Base-by-base conservation (phyloP, 768 basidiomycete species). In the Austroboletus festivus region DNA sequence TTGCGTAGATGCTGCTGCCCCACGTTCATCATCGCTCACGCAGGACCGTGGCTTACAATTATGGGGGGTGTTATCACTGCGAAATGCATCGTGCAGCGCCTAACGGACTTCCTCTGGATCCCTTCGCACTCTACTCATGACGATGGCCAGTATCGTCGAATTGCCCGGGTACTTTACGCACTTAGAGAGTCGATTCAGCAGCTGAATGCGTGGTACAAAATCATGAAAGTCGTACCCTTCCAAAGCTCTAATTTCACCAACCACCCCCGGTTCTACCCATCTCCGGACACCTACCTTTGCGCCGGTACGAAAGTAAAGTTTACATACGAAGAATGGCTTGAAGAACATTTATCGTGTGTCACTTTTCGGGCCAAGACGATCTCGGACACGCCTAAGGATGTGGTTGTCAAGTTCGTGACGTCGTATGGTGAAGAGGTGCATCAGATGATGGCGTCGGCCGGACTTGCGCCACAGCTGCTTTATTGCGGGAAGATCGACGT, bases 351-450 rank as follows among this genome's bases (percentile, higher is more conserved):
- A 1, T 44, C 48, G 3, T 69, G 64, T 28, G 53, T 62, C 5
- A 62, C 58, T 1, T 68, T 59, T 52, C 56, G 42, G 2, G 64
- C 62, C 11, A 44, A 46, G 46, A 60, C 48, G 13, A 1, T 40
- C 2, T 43, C 38, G 39, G 26, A 38, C 11, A 28, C 37, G 0
- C 43, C 21, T 3, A 44, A 24, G 21, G 45, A 52, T 19, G 50
- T 72, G 10, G 64, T 72, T 0, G 63, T 75, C 44, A 75, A 73
- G 51, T 75, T 75, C 38, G 67, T 66, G 35, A 52, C 55, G 15
- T 47, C 58, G 6, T 75, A 74, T 47, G 60, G 68, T 21, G 49
- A 12, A 7, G 62, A 57, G 7, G 68, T 57, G 0, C 74, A 75
- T 48, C 23, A 47, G 22, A 41, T 59, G 15, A 65, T 76, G 45